Evolutionary conservation across 2,329 filamentous ascomycete species (phyloP), one percentile per base, ranked within the genome.

Genomic region (Monosporascus ibericus): DNA sequence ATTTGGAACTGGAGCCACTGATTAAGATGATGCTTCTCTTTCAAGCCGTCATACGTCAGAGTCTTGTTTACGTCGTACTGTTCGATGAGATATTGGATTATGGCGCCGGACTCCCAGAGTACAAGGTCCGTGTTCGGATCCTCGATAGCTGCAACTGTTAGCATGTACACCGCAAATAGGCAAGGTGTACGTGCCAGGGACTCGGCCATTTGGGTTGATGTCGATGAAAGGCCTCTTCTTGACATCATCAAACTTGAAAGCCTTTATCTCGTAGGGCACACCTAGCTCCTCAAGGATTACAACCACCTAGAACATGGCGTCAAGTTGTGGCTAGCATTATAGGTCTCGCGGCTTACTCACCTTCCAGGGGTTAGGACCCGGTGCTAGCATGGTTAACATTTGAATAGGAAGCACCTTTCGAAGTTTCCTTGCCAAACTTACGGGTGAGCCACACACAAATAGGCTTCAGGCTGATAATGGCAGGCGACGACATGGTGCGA

Each of bases 91-190:
- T 77, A 78, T 48, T 72, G 67, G 53, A 77, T 61, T 54, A 76
- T 74, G 2, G 75, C 74, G 6, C 73, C 73, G 22, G 68, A 72
- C 60, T 78, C 75, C 70, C 73, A 78, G 40, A 74, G 63, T 1
- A 66, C 68, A 40, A 78, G 62, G 49, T 67, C 69, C 49, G 73
- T 76, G 36, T 70, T 69, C 24, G 72, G 69, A 51, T 78, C 75
- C 52, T 76, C 64, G 38, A 77, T 61, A 34, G 71, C 68, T 2
- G 30, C 30, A 34, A 34, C 30, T 14, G 30, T 34, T 5, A 34
- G 30, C 30, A 14, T 14, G 9, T 34, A 5, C 9, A 34, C 1
- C 30, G 30, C 30, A 11, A 14, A 34, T 3, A 5, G 30, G 11
- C 30, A 14, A 5, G 30, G 14, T 14, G 38, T 39, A 42, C 18